Conservation (phyloP, 139 green algal genomes). For the Chlamydomonas sp. region DNA sequence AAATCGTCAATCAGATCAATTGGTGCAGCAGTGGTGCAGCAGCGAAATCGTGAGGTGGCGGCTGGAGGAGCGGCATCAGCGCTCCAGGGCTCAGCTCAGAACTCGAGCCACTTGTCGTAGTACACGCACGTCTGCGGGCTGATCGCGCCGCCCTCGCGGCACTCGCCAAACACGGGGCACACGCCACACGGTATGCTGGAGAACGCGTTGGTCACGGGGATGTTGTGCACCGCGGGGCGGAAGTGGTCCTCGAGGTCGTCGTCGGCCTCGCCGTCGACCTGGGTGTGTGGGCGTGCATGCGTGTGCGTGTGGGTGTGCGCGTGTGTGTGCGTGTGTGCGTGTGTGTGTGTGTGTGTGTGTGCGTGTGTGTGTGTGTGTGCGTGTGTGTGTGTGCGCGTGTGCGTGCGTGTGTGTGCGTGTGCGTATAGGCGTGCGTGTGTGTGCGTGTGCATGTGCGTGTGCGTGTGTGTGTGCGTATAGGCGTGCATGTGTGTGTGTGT, state of each 20-base stretch:
- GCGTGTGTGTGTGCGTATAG: too few species aligned
- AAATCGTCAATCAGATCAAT: too few species aligned
- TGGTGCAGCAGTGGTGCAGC: too few species aligned
- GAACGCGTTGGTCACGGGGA: conserved; percentile 48
- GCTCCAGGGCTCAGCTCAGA: too few species aligned
- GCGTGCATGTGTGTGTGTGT: too few species aligned
- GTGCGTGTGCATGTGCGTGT: too few species aligned
- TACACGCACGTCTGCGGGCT: conserved; percentile 76
- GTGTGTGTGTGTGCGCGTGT: too few species aligned
- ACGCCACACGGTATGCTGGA: conserved; percentile 77
- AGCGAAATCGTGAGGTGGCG: too few species aligned
- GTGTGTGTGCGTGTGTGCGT: conserved; percentile 1
- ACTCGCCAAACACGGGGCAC: conserved; percentile 80
- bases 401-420: too few species aligned
- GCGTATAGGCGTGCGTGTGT: too few species aligned
- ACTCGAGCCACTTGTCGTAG: conserved; percentile 66
- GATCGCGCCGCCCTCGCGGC: conserved; percentile 61
- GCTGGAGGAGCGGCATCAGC: too few species aligned
- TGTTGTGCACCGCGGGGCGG: conserved; percentile 33
- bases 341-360: not conserved
- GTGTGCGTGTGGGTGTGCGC: not conserved
- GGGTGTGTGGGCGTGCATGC: not conserved
- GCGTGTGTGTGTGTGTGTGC: too few species aligned
- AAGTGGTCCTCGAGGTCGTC: conserved; percentile 23
- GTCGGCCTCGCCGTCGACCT: conserved; percentile 19